A percentile compares a stretch with the other conserved stretches of the same genome.
These are phyloP conservation scores for Stephania japonica DNA, from an alignment of 164 flowering plant genomes.

Conservation along the genomic window DNA sequence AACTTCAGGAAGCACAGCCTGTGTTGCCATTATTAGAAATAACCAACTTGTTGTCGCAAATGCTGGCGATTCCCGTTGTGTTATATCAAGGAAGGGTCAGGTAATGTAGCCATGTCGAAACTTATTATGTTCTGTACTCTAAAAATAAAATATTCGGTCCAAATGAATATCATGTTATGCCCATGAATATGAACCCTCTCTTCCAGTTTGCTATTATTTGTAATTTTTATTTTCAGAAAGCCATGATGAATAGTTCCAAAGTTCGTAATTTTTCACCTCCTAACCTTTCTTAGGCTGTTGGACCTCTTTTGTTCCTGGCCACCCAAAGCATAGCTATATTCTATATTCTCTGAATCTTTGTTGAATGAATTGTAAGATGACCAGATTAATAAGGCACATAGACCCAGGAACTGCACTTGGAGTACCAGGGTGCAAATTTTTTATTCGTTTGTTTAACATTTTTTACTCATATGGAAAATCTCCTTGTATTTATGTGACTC, in stretches of 20 bases:
- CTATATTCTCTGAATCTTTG: neutral
- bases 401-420: neutral
- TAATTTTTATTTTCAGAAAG: neutral
- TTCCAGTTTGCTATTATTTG: neutral
- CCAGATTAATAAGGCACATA: neutral
- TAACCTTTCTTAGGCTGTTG: neutral
- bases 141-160: no score
- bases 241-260: neutral
- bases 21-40: slow-evolving; percentile 81
- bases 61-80: slow-evolving; percentile 99
- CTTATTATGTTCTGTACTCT: neutral
- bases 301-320: neutral
- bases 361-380: neutral
- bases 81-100: slow-evolving; percentile 95
- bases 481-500: neutral
- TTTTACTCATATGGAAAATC: slow-evolving; percentile 1
- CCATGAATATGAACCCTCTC: neutral
- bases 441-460: neutral
- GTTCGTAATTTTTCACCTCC: neutral
- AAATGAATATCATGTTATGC: neutral
- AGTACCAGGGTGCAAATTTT: neutral
- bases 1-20: slow-evolving; percentile 93
- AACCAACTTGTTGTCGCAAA: slow-evolving; percentile 89
- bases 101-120: slow-evolving; percentile 29
- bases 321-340: neutral